Conservation (phyloP, 371 early-diverging fungal species). For the Smittium culicis region DNA sequence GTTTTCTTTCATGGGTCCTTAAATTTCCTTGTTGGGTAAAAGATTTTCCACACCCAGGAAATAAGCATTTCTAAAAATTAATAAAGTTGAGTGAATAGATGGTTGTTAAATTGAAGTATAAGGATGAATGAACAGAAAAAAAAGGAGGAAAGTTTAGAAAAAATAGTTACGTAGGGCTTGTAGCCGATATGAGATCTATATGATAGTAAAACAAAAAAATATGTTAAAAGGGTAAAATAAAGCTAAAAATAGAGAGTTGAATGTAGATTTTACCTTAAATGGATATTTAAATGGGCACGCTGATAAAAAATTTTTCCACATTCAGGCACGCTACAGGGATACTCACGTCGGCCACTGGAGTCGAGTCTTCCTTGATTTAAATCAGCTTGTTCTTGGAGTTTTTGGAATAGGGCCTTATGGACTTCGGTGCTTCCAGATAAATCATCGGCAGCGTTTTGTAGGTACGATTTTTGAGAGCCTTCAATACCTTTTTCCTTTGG, state of each 20-base stretch:
- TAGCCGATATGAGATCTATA: conserved; percentile 30
- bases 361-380: conserved; percentile 4
- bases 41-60: conserved; percentile 31
- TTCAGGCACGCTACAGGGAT: conserved; percentile 24
- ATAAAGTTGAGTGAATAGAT: no score
- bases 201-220: no score
- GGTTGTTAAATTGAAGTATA: no score
- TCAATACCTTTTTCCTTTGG: background rate
- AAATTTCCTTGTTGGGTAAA: conserved; percentile 35
- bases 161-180: conserved; percentile 30
- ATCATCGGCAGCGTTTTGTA: background rate
- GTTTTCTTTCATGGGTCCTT: conserved; percentile 30
- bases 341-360: conserved; percentile 24
- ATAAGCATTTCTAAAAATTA: conserved; percentile 12
- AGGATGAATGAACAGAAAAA: no score
- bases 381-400: conserved; percentile 2
- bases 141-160: no score
- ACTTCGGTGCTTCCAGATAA: background rate
- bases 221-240: background rate
- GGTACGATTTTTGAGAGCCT: background rate
- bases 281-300: conserved; percentile 31
- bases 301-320: conserved; percentile 32
- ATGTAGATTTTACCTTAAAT: conserved; percentile 22
- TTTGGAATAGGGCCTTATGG: background rate
- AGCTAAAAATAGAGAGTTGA: background rate